Base-by-base conservation (phyloP, 345 rosid species). In the Alliaria petiolata region DNA sequence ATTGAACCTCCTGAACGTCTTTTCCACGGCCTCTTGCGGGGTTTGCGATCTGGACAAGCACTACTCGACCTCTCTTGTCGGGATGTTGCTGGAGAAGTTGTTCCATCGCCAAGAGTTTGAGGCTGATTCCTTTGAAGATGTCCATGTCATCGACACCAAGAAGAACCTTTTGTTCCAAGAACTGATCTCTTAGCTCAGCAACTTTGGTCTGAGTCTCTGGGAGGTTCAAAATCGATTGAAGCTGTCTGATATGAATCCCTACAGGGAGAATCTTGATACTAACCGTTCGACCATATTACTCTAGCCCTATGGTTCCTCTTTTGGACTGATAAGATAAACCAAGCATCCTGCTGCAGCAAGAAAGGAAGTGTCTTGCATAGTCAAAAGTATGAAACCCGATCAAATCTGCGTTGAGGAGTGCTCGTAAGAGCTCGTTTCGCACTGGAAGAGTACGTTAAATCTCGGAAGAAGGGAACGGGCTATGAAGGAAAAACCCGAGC, bases 91-190 rank as follows among this genome's bases (percentile, higher is more conserved):
- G 71, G 50, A 93, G 95, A 76, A 91, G 81, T 59, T 89, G 97
- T 65, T 91, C 98, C 97, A 93, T 86, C 13, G 98, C 98, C 83
- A 93, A 75, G 42, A 93, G 95, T 47, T 92, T 92, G 79, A 92
- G 79, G 75, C 97, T 92, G 68, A 92, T 90, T 63, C 97, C 98
- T 75, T 92, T 92, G 46, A 92, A 92, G 49, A 92, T 88, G 82
- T 92, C 98, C 98, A 92, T 92, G 76, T 92, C 98, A 76, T 92
- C 98, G 0, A 92, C 98, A 45, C 98, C 96, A 0, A 92, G 91
- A 83, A 92, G 55, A 44, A 92, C 91, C 25, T 83, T 87, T 63
- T 82, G 84, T 67, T 80, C 79, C 69, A 62, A 69, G 78, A 90
- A 92, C 79, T 61, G 89, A 39, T 83, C 81, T 51, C 70, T 83